Evolutionary conservation across 2,329 filamentous ascomycete species (phyloP).

Genomic region (Decorospora gaudefroyi): DNA sequence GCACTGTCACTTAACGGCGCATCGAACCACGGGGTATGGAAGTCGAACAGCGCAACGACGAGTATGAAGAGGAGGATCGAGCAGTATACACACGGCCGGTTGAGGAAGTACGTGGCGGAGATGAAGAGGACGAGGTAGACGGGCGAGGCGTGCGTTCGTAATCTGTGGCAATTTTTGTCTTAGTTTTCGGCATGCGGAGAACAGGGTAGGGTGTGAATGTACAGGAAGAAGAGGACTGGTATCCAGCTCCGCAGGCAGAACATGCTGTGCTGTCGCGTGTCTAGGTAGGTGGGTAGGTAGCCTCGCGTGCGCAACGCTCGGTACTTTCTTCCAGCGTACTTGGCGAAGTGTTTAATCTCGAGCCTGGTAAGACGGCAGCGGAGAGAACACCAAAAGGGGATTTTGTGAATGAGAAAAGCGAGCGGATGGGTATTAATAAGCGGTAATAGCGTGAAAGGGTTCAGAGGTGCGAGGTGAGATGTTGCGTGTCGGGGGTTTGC

Average conservation of each 20-base stretch:
- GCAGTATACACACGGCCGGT: constrained; percentile 97
- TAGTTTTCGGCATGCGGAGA: constrained; percentile 10
- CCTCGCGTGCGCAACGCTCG: constrained; percentile 22
- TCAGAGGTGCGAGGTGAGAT: constrained; percentile 4
- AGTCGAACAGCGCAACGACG: constrained; percentile 94
- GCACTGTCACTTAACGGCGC: constrained; percentile 59
- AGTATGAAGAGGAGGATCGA: constrained; percentile 93
- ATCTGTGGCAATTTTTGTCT: constrained; percentile 19
- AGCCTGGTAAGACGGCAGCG: constrained; percentile 3
- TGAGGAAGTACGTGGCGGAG: constrained; percentile 91
- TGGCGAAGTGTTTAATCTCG: neutral
- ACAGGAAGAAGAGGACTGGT: constrained; percentile 59
- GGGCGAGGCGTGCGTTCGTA: constrained; percentile 54
- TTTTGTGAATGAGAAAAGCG: constrained; percentile 1
- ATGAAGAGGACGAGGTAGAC: constrained; percentile 61
- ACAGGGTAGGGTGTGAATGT: constrained; percentile 10
- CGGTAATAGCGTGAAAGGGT: constrained; percentile 12
- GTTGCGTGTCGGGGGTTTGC: constrained; percentile 1
- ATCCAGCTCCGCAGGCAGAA: constrained; percentile 68
- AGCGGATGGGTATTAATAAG: constrained; percentile 15
- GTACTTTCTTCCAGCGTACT: constrained; percentile 1
- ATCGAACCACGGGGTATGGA: constrained; percentile 89
- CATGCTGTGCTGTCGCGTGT: constrained; percentile 50
- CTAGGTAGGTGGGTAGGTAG: neutral
- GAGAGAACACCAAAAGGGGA: neutral